phyloP scores from a whole-genome alignment of 805 yeast genomes.

The Hanseniaspora jakobsenii region DNA sequence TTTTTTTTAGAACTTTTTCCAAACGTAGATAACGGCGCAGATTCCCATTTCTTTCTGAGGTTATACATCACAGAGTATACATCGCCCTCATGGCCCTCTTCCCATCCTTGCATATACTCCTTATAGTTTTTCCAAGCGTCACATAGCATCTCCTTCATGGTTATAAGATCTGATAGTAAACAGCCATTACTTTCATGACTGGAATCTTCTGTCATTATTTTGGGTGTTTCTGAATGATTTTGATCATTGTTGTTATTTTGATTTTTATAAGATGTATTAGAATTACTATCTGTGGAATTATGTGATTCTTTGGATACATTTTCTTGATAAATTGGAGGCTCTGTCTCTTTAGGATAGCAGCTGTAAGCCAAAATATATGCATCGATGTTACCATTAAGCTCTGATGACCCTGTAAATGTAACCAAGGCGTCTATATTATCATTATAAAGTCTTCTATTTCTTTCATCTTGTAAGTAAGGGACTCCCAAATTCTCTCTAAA shows the following conservation, averaged over 20 bases:
- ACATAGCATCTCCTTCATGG: constrained; percentile 43
- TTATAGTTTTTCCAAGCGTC: constrained; percentile 67
- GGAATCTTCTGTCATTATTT: too few species aligned
- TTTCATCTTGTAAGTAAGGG: constrained; percentile 8
- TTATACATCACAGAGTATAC: constrained; percentile 48
- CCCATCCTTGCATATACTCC: constrained; percentile 45
- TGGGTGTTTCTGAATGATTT: too few species aligned
- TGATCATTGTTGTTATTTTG: constrained; percentile 15
- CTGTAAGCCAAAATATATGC: constrained; percentile 62
- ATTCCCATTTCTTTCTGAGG: constrained; percentile 46
- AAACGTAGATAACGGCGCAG: constrained; percentile 20
- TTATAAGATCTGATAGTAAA: constrained; percentile 26
- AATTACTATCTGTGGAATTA: constrained; percentile 11
- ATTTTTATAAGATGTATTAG: constrained; percentile 16
- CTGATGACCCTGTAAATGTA: constrained; percentile 71
- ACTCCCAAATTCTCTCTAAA: constrained; percentile 48
- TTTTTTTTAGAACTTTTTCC: constrained; percentile 19
- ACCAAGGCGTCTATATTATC: constrained; percentile 39
- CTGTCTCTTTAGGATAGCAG: constrained; percentile 44
- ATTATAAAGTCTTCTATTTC: constrained; percentile 4
- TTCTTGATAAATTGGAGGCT: constrained; percentile 51
- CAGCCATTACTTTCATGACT: too few species aligned
- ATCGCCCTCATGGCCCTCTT: constrained; percentile 55
- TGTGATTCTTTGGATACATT: constrained; percentile 17
- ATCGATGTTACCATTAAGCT: constrained; percentile 60